phyloP scores from a whole-genome alignment of 1,284 basidiomycete species.

The Apiotrichum siamense region DNA sequence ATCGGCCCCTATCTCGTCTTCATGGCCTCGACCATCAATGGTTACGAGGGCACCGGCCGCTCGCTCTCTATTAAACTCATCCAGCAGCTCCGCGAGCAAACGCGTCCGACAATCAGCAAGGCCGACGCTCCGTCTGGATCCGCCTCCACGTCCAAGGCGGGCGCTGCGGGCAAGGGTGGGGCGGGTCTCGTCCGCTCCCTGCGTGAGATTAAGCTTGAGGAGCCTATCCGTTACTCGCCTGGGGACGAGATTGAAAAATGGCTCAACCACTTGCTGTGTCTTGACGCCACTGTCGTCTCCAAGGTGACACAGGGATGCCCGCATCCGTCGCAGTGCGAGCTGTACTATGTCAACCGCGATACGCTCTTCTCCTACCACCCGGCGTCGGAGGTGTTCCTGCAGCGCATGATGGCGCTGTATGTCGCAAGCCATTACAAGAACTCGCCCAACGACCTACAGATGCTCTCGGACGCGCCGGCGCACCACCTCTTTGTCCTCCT shows the following conservation, averaged over 20 bases:
- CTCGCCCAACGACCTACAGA: conserved; percentile 94
- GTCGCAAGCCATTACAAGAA: conserved; percentile 99
- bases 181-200: conserved; percentile 61
- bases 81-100: conserved; percentile 88
- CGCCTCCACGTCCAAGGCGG: conserved; percentile 36
- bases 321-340: conserved; percentile 86
- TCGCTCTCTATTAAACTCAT: conserved; percentile 96
- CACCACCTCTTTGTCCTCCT: conserved; percentile 95
- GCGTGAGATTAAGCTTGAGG: conserved; percentile 90
- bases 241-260: conserved; percentile 91
- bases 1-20: conserved; percentile 98
- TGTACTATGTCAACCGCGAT: conserved; percentile 93
- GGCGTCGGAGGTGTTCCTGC: conserved; percentile 91
- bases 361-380: conserved; percentile 97
- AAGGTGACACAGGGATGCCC: conserved; percentile 70
- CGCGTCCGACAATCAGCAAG: conserved; percentile 55
- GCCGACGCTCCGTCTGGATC: conserved; percentile 40
- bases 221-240: conserved; percentile 85
- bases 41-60: conserved; percentile 97
- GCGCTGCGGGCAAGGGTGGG: conserved; percentile 39
- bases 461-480: conserved; percentile 93
- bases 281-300: conserved; percentile 77
- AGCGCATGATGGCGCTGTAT: conserved; percentile 97
- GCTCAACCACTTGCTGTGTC: conserved; percentile 85
- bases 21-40: conserved; percentile 97